Conservation (phyloP, 257 asterid species). For the Mentha longifolia region DNA sequence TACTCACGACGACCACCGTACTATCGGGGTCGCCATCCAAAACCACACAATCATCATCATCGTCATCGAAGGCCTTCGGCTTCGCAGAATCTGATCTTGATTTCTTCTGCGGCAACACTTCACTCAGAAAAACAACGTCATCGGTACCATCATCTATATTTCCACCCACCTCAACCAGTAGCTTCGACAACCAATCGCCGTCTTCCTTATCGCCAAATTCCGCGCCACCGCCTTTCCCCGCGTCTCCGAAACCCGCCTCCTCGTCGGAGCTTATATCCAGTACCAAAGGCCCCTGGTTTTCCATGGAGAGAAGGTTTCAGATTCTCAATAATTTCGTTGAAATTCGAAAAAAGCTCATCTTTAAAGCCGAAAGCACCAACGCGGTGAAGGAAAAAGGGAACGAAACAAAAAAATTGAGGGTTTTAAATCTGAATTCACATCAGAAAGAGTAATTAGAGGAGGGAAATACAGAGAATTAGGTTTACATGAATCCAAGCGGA, state of each 20-base stretch:
- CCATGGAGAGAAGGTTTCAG: constrained; percentile 45
- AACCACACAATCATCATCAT: constrained; percentile 73
- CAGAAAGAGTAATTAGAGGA: not conserved
- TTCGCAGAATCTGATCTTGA: constrained; percentile 32
- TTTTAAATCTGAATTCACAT: constrained; percentile 5
- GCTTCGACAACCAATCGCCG: constrained; percentile 59
- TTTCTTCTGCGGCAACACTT: constrained; percentile 41
- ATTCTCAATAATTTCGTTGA: constrained; percentile 28
- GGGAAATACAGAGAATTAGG: not conserved
- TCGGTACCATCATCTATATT: constrained; percentile 49
- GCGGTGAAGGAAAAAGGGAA: not conserved
- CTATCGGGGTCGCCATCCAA: constrained; percentile 79
- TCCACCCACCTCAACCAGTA: constrained; percentile 52
- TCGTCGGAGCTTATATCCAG: constrained; percentile 84
- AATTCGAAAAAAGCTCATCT: constrained; percentile 6
- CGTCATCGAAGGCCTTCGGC: constrained; percentile 34
- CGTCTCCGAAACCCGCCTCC: constrained; percentile 50
- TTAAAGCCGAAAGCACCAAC: not conserved
- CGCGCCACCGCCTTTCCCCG: constrained; percentile 19
- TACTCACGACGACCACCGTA: constrained; percentile 36
- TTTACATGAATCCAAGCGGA: no score
- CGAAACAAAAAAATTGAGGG: not conserved
- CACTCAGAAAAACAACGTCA: constrained; percentile 59
- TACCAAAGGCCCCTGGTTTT: constrained; percentile 36
- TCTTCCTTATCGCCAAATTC: constrained; percentile 50